Evolutionary conservation across 805 yeast genomes (phyloP).

Genomic region (Saturnispora serradocipensis): DNA sequence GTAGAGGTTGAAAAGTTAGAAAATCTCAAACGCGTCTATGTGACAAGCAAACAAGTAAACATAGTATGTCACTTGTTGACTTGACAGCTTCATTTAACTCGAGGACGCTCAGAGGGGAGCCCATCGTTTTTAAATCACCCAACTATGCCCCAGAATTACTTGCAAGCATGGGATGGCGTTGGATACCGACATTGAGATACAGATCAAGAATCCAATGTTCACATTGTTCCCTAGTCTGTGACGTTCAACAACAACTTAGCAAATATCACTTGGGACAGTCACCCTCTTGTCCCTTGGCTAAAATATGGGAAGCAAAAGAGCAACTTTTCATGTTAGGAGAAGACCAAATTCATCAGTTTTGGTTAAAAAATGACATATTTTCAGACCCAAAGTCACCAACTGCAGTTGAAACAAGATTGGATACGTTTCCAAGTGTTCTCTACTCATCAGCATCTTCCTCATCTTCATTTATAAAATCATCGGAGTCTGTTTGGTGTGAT

Average conservation of each 20-base stretch:
- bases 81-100: background rate
- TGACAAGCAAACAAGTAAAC: background rate
- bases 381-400: slow-evolving; percentile 4
- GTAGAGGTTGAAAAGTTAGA: background rate
- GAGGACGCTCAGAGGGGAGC: background rate
- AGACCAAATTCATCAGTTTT: background rate
- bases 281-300: slow-evolving; percentile 6
- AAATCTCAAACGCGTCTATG: background rate
- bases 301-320: slow-evolving; percentile 9
- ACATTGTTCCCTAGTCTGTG: slow-evolving; percentile 4
- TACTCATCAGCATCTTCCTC: background rate
- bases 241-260: slow-evolving; percentile 5
- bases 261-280: slow-evolving; percentile 4
- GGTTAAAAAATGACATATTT: background rate
- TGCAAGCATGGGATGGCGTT: slow-evolving; percentile 9
- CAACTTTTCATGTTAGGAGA: background rate
- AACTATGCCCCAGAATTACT: slow-evolving; percentile 7
- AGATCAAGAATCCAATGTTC: slow-evolving; percentile 9
- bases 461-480: background rate
- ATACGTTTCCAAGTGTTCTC: background rate
- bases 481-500: slow-evolving; percentile 5
- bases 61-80: background rate
- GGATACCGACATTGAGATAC: slow-evolving; percentile 8
- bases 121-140: background rate
- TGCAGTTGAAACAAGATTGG: background rate